phyloP scores from a whole-genome alignment of 2,329 filamentous ascomycete species.

The Monosporascus sp. region DNA sequence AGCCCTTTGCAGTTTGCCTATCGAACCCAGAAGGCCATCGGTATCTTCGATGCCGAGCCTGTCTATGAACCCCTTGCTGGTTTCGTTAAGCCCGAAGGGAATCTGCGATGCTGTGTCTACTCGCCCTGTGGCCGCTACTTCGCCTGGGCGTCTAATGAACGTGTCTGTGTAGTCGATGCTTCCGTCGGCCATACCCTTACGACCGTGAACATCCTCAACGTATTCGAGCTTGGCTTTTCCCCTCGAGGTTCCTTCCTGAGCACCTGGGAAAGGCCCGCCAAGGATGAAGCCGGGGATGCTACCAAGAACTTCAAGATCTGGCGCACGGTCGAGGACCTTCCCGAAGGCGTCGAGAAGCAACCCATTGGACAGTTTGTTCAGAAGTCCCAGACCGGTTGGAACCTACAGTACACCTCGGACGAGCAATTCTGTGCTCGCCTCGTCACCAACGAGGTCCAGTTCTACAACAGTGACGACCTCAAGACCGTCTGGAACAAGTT shows the following conservation, averaged over 20 bases:
- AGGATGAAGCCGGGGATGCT: conserved; percentile 90
- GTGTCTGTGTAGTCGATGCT: conserved; percentile 80
- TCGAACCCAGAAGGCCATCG: conserved; percentile 95
- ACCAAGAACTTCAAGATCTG: conserved; percentile 97
- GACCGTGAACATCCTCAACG: conserved; percentile 71
- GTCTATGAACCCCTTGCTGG: conserved; percentile 79
- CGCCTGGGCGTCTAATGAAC: conserved; percentile 86
- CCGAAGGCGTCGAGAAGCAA: conserved; percentile 59
- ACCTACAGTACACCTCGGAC: conserved; percentile 91
- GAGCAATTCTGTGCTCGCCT: conserved; percentile 89
- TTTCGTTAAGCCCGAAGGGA: conserved; percentile 85
- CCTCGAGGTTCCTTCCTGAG: conserved; percentile 88
- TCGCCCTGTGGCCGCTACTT: conserved; percentile 95
- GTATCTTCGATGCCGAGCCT: conserved; percentile 85
- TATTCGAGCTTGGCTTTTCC: conserved; percentile 93
- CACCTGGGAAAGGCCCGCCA: conserved; percentile 90
- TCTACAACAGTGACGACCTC: conserved; percentile 86
- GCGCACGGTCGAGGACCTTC: conserved; percentile 69
- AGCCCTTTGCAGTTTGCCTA: conserved; percentile 91
- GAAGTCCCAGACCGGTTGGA: conserved; percentile 93
- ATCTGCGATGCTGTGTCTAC: conserved; percentile 90
- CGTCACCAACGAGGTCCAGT: conserved; percentile 96
- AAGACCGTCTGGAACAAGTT: conserved; percentile 91
- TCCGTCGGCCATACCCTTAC: conserved; percentile 69
- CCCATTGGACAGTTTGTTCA: conserved; percentile 89